A percentile compares a stretch with the other conserved stretches of the same genome.
Conservation (phyloP, 768 basidiomycete species). For the Tremella fuciformis region DNA sequence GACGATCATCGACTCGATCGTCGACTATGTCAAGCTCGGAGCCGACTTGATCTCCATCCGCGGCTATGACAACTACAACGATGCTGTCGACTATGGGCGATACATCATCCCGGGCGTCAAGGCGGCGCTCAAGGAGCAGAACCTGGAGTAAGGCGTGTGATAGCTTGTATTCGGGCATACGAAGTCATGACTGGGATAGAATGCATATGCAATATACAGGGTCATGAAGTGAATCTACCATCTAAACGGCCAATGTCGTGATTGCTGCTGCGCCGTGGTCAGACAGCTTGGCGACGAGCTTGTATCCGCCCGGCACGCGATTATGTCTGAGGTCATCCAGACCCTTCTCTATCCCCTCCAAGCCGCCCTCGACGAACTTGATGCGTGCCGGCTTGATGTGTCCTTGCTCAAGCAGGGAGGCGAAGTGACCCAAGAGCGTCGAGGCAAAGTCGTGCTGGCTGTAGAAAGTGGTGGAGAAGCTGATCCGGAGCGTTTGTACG, state of each 20-base stretch:
- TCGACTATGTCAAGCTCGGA: slow-evolving; percentile 37
- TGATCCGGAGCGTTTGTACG: slow-evolving; percentile 23
- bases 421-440: slow-evolving; percentile 19
- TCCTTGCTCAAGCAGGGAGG: slow-evolving; percentile 11
- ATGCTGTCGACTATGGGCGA: slow-evolving; percentile 38
- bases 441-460: slow-evolving; percentile 28
- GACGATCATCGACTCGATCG: slow-evolving; percentile 36
- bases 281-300: slow-evolving; percentile 27
- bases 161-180: too few relatives aligned
- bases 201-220: not conserved
- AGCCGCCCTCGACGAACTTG: slow-evolving; percentile 19
- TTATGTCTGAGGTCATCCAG: slow-evolving; percentile 29
- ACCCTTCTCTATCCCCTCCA: slow-evolving; percentile 33
- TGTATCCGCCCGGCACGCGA: slow-evolving; percentile 28
- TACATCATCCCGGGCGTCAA: slow-evolving; percentile 37
- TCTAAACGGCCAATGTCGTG: too few relatives aligned
- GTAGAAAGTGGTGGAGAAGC: slow-evolving; percentile 41
- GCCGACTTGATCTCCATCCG: slow-evolving; percentile 34
- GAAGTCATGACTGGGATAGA: not conserved
- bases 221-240: too few relatives aligned
- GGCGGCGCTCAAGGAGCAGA: slow-evolving; percentile 22
- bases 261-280: slow-evolving; percentile 4
- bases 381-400: slow-evolving; percentile 19
- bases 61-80: slow-evolving; percentile 38
- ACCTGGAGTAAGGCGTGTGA: not conserved